Percentiles rank a stretch among this genome's conserved stretches.
phyloP scores from a whole-genome alignment of 306 rosid genomes.

The Quercus agrifolia region DNA sequence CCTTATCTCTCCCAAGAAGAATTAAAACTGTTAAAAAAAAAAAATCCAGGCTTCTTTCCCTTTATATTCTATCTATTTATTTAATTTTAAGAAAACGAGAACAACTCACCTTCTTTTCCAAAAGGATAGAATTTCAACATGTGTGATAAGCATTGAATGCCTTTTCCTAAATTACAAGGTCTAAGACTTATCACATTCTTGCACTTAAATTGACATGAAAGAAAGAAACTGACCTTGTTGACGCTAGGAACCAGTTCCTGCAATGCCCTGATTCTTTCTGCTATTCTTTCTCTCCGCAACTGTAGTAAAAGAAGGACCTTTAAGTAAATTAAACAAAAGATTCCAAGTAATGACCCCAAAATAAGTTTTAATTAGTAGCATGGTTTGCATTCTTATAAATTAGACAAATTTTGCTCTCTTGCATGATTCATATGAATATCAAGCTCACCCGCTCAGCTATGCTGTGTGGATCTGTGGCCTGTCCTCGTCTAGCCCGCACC shows the following conservation, averaged over 20 bases:
- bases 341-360: conserved; percentile 1
- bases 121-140: background rate
- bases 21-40: background rate
- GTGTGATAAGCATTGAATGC: background rate
- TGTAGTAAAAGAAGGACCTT: conserved; percentile 22
- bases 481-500: conserved; percentile 97
- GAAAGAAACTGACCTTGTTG: conserved; percentile 61
- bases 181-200: background rate
- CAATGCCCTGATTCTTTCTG: conserved; percentile 95
- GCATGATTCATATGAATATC: background rate
- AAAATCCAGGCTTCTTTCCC: background rate
- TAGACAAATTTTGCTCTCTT: background rate
- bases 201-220: background rate
- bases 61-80: background rate
- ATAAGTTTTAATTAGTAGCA: conserved; percentile 5
- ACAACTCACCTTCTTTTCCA: background rate
- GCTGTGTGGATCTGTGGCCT: conserved; percentile 99
- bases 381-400: conserved; percentile 7
- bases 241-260: conserved; percentile 97
- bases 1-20: background rate
- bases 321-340: background rate
- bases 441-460: conserved; percentile 90
- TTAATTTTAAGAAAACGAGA: background rate
- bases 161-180: too few relatives aligned
- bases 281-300: conserved; percentile 98